Evolutionary conservation across 805 yeast genomes (phyloP).

Genomic region (Metschnikowia gelsemii): DNA sequence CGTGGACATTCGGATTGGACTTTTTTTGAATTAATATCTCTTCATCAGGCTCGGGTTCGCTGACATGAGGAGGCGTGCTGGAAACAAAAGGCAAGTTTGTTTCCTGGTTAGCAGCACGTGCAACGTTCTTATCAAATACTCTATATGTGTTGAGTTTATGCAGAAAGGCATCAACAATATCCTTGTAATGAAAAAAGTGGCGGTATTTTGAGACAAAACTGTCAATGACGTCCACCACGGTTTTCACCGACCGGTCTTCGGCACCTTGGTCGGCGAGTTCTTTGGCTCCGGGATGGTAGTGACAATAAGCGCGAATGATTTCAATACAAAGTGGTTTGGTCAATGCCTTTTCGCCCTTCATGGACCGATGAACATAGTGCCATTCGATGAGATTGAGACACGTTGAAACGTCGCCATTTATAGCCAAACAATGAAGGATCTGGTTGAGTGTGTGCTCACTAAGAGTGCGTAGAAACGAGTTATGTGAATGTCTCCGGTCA

Average conservation of each 20-base stretch:
- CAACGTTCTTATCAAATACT: slow-evolving; percentile 27
- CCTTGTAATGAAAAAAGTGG: slow-evolving; percentile 22
- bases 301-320: slow-evolving; percentile 39
- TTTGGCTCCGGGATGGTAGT: slow-evolving; percentile 12
- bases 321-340: slow-evolving; percentile 33
- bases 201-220: slow-evolving; percentile 22
- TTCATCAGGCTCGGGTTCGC: too few relatives aligned
- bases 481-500: too few relatives aligned
- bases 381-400: slow-evolving; percentile 36
- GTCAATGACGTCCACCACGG: slow-evolving; percentile 34
- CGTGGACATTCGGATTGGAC: slow-evolving; percentile 26
- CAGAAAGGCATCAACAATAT: slow-evolving; percentile 32
- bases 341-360: slow-evolving; percentile 34
- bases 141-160: slow-evolving; percentile 28
- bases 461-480: slow-evolving; percentile 20
- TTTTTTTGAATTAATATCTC: slow-evolving; percentile 21
- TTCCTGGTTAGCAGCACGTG: slow-evolving; percentile 5
- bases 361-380: slow-evolving; percentile 33
- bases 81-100: neutral
- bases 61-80: too few relatives aligned
- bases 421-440: slow-evolving; percentile 32
- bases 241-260: slow-evolving; percentile 28
- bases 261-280: slow-evolving; percentile 10
- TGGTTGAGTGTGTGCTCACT: slow-evolving; percentile 25
- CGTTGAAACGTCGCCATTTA: slow-evolving; percentile 39